phyloP scores from a whole-genome alignment of 768 basidiomycete species.

The Hypholoma sublateritium region DNA sequence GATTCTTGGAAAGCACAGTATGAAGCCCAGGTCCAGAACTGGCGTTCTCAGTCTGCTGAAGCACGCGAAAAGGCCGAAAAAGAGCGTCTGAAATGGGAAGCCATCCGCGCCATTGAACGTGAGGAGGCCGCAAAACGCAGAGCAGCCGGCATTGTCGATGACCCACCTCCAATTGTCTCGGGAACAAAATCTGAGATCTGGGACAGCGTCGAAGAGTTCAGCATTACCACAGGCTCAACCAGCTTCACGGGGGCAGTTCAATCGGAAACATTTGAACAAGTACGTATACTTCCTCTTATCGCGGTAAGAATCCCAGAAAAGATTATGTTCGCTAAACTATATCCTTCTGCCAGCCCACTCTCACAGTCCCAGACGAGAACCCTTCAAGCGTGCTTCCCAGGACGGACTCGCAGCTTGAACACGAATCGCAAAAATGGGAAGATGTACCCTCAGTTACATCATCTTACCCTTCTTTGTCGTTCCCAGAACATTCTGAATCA shows the following conservation, averaged over 20 bases:
- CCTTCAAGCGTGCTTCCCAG: slow-evolving; percentile 18
- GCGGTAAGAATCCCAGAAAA: background rate
- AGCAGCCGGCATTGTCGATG: slow-evolving; percentile 27
- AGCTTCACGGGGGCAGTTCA: slow-evolving; percentile 9
- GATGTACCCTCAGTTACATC: slow-evolving; percentile 59
- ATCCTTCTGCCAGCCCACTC: background rate
- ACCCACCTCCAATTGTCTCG: slow-evolving; percentile 17
- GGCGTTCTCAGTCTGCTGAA: slow-evolving; percentile 72
- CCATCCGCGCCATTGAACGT: slow-evolving; percentile 56
- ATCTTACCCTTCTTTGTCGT: slow-evolving; percentile 81
- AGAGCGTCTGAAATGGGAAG: slow-evolving; percentile 72
- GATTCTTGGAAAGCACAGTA: slow-evolving; percentile 69
- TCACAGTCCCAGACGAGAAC: background rate
- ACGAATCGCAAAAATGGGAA: slow-evolving; percentile 71
- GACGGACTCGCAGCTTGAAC: slow-evolving; percentile 36
- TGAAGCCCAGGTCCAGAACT: slow-evolving; percentile 63
- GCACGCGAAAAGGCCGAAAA: slow-evolving; percentile 75
- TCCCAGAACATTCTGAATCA: slow-evolving; percentile 61
- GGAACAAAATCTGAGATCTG: slow-evolving; percentile 12
- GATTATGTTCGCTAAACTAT: background rate
- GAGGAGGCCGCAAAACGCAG: slow-evolving; percentile 39
- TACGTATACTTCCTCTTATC: background rate
- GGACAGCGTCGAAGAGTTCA: slow-evolving; percentile 18
- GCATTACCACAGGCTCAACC: slow-evolving; percentile 8
- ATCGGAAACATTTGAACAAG: slow-evolving; percentile 1